Base-by-base conservation (phyloP, 345 rosid species). In the Eucalyptus marginata region DNA sequence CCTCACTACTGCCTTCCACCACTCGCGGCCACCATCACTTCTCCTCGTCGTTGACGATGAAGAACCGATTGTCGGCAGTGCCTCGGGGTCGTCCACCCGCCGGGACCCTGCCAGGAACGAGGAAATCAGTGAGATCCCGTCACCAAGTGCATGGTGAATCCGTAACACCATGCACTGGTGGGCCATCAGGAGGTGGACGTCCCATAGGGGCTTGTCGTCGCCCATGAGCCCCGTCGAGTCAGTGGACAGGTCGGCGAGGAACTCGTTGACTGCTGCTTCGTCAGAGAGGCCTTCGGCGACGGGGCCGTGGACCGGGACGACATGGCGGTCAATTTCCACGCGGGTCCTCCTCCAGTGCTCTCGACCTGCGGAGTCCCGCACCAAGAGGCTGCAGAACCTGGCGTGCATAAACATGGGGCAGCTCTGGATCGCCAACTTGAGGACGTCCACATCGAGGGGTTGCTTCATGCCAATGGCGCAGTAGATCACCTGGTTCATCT, bases 101-200 rank as follows among this genome's bases (percentile, higher is more conserved):
- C 95, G 56, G 87, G 95, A 95, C 31, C 43, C 8, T 8, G 94
- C 92, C 54, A 96, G 88, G 71, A 96, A 66, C 94, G 94, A 80
- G 49, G 96, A 93, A 92, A 93, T 91, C 89, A 95, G 86, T 51
- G 95, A 94, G 20, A 93, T 89, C 87, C 96, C 96, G 44, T 96
- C 96, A 2, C 97, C 95, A 11, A 96, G 88, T 6, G 95, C 93
- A 54, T 94, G 95, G 66, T 96, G 96, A 49, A 96, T 62, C 89
- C 97, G 86, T 58, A 95, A 50, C 24, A 96, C 89, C n/a, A 49
- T 51, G 76, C 95, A 92, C 71, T 86, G 90, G 12, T 91, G 92
- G 13, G 90, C 91, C 87, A 13, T 20, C 89, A 95, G 25, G 44
- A 95, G 25, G 58, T 94, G 96, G 51, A 94, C 16, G 84, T 95